Evolutionary conservation across 2,329 filamentous ascomycete species (phyloP).

Genomic region (Talaromyces sp.): DNA sequence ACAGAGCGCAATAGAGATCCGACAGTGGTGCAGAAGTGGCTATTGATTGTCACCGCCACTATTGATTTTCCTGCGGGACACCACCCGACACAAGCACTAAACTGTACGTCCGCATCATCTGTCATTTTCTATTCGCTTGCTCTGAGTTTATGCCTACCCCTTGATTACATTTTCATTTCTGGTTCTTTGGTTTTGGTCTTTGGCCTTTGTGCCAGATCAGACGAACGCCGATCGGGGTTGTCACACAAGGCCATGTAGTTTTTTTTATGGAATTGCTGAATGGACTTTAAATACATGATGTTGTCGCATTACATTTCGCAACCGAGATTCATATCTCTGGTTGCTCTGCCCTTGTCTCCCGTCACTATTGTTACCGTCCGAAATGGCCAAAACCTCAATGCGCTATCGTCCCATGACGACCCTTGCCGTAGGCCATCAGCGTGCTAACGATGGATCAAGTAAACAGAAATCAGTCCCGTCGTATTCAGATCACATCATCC

Average conservation of each 20-base stretch:
- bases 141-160: neutral
- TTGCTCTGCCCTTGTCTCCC: neutral
- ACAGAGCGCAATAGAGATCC: neutral
- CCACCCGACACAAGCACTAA: neutral
- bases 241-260: constrained; percentile 6
- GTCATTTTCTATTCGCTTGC: neutral
- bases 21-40: neutral
- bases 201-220: constrained; percentile 2
- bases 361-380: neutral
- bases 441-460: constrained; percentile 5
- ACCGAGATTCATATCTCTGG: neutral
- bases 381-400: constrained; percentile 4
- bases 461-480: constrained; percentile 8
- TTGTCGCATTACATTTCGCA: neutral
- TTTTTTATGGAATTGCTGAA: neutral
- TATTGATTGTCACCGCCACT: constrained; percentile 14
- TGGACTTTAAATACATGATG: constrained; percentile 11
- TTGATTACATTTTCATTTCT: constrained; percentile 10
- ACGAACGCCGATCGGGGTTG: constrained; percentile 10
- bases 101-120: neutral
- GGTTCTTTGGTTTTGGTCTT: constrained; percentile 1
- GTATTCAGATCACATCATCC: constrained; percentile 7
- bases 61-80: constrained; percentile 9
- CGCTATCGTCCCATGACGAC: constrained; percentile 16
- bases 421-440: neutral